Evolutionary conservation across 768 basidiomycete genomes (phyloP), one percentile per base, ranked within the genome.

Genomic region (Galerina marginata): DNA sequence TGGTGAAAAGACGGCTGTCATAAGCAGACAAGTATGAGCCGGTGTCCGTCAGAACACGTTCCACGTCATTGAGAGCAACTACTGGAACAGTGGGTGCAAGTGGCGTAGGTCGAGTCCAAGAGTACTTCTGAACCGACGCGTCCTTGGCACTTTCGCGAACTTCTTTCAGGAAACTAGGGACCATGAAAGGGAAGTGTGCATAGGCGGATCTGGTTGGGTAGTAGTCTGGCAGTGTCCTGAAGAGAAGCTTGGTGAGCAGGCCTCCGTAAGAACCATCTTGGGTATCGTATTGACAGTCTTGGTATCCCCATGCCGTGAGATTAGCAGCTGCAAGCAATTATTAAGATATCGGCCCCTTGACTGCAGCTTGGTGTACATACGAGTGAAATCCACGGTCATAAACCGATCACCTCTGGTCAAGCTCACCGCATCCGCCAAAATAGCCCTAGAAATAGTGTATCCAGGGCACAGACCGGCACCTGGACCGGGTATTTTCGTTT

Each of bases 371-470:
- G 12, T 14, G 15, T 20, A 77, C 89, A 20, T 64, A 90, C 91
- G 90, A 7, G 90, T 93, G 67, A 86, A 87, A 44, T 93, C 91
- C 9, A 81, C 80, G 0, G 92, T 93, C 63, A 91, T 74, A 76
- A 90, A 93, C 5, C 90, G 84, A 69, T 95, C 93, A 6, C 93
- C 92, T 36, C 92, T 85, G 33, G 83, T 85, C 58, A 94, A 77
- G 62, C 81, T 86, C 38, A 93, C 87, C 2, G 91, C 92, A 69
- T 93, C 91, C 10, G 87, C 81, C 12, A 95, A 78, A 63, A 95
- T 94, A n/a, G 91, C 90, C 45, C 93, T 81, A 6, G 91, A 91
- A 63, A 92, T 89, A 4, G 93, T 93, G 75, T 87, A 93, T 26
- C 91, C 90, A 4, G 91, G 91, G 70, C 91, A 93, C 4, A 93